Percentiles rank a stretch among this genome's conserved stretches.
Conservation (phyloP, 768 basidiomycete species). For the Trichaptum fuscoviolaceum region DNA sequence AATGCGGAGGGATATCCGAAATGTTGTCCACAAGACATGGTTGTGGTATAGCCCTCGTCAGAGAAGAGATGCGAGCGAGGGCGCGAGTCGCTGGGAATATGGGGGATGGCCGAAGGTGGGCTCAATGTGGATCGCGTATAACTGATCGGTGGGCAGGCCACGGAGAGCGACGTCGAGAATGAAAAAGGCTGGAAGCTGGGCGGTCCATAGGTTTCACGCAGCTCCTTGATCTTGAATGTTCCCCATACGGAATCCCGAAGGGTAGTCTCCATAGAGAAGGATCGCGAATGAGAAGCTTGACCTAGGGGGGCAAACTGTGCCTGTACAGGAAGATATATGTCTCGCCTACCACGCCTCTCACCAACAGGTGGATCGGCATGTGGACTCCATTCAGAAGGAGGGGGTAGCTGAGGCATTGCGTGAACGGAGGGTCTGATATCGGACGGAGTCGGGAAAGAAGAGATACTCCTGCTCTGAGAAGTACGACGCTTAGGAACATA, state of each 20-base stretch:
- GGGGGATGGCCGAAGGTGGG: not conserved
- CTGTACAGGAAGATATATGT: conserved; percentile 2
- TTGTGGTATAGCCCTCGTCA: not conserved
- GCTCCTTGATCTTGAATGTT: not conserved
- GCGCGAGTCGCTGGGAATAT: not conserved
- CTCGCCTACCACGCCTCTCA: not conserved
- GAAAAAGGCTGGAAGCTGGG: not conserved
- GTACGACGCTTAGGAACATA: conserved; percentile 67
- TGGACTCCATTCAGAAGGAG: conserved; percentile 80
- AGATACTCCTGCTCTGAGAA: conserved; percentile 27
- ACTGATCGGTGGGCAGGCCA: not conserved
- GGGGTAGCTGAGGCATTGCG: conserved; percentile 38
- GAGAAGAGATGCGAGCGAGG: not conserved
- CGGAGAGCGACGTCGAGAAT: not conserved
- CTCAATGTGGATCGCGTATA: not conserved
- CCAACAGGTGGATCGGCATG: not conserved
- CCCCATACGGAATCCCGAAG: not conserved
- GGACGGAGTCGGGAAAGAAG: conserved; percentile 19
- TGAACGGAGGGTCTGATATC: conserved; percentile 8
- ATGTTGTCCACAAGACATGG: not conserved
- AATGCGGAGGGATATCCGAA: not conserved
- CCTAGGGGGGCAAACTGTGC: not conserved
- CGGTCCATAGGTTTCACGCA: not conserved
- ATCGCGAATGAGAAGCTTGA: not conserved
- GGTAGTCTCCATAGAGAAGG: not conserved